Evolutionary conservation across 164 flowering plant genomes (phyloP).

Genomic region (Cinnamomum micranthum): DNA sequence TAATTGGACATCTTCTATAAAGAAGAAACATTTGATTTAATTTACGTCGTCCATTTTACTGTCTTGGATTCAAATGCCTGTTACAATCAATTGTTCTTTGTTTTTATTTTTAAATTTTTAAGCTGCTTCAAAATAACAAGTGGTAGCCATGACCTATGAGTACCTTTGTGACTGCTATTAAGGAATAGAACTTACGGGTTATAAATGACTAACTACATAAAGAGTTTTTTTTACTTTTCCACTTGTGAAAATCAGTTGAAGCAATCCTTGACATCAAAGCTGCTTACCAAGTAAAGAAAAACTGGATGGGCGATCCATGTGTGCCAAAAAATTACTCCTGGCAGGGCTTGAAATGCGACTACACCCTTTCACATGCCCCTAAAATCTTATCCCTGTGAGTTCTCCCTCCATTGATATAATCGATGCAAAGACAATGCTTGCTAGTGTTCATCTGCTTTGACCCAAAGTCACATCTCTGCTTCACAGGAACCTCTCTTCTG

Average conservation of each 20-base stretch:
- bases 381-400: conserved; percentile 39
- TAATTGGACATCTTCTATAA: too few relatives aligned
- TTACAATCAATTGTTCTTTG: too few relatives aligned
- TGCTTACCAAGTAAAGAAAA: conserved; percentile 21
- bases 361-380: conserved; percentile 13
- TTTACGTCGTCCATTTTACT: too few relatives aligned
- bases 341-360: conserved; percentile 43
- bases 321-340: conserved; percentile 29
- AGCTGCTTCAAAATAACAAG: too few relatives aligned
- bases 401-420: background rate
- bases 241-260: conserved; percentile 19
- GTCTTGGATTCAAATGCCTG: too few relatives aligned
- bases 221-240: too few relatives aligned
- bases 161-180: too few relatives aligned
- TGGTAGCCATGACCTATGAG: too few relatives aligned
- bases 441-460: background rate
- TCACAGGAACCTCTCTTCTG: conserved; percentile 32
- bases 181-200: too few relatives aligned
- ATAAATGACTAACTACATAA: too few relatives aligned
- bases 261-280: conserved; percentile 33
- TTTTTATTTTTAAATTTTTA: too few relatives aligned
- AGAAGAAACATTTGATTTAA: too few relatives aligned
- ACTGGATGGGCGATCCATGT: conserved; percentile 68
- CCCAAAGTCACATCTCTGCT: background rate
- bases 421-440: background rate